Evolutionary conservation across 139 green algal genomes (phyloP), one percentile per base, ranked within the genome.

Genomic region (Gonium pectorale): DNA sequence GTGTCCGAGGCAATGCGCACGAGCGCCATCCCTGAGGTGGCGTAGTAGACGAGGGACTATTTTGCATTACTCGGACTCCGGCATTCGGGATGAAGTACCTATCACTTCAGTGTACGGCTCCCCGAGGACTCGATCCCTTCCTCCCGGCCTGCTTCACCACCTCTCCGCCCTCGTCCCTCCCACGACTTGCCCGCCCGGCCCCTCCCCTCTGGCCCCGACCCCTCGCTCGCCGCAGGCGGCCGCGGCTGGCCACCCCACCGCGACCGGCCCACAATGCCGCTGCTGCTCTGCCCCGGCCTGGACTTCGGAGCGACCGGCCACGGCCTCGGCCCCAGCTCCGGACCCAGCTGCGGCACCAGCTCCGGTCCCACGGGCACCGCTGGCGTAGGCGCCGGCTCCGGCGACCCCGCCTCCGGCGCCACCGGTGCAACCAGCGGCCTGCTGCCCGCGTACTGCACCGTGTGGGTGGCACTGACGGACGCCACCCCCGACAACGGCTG

Each of bases 401-500:
- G n/a, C n/a, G n/a, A 15, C 46, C 21, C 52, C 17, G 52, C 52
- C 7, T 19, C 52, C 9, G 52, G 52, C 21, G 9, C 52, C 9
- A 22, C 52, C 15, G 52, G 9, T 27, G 24, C n/a, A n/a, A n/a
- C n/a, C n/a, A n/a, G n/a, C 41, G 26, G n/a, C 44, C 29, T 5
- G n/a, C 37, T 67, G 1, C 70, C 70, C 17, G 46, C 31, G 2
- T 79, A 79, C 70, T 5, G 67, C 33, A 81, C 72, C n/a, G 40
- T 41, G 26, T 81, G 72, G 72, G 7, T 67, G 8, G 51, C 72
- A 21, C 72, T 81, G 7, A 67, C 52, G 2, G 5, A 35, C 52
- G 72, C 72, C 72, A 81, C 72, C 51, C 72, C 72, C 19, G 72
- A 68, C 9, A 51, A 68, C 51, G 52, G 72, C 37, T 67, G 72